These are phyloP conservation scores for Phytophthora citrophthora DNA, from an alignment of 352 stramenopile species.

Conservation along the genomic window DNA sequence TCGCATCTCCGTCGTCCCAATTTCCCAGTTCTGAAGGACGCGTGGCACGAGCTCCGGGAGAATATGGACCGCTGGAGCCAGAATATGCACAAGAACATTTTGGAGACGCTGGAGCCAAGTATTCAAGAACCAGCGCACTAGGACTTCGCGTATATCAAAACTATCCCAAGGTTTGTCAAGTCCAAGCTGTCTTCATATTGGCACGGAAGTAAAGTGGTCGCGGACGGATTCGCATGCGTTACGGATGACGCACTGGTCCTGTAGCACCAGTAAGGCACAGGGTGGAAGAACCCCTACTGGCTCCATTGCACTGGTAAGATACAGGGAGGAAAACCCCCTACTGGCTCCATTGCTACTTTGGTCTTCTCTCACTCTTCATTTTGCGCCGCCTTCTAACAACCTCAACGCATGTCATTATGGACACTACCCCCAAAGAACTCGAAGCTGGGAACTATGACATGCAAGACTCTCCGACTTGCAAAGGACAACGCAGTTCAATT, in stretches of 20 bases:
- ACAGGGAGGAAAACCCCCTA: too few relatives aligned
- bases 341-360: slow-evolving; percentile 22
- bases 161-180: background rate
- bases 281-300: slow-evolving; percentile 25
- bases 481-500: slow-evolving; percentile 19
- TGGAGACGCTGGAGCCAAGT: too few relatives aligned
- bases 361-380: background rate
- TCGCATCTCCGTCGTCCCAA: too few relatives aligned
- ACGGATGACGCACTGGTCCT: slow-evolving; percentile 8
- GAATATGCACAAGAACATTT: too few relatives aligned
- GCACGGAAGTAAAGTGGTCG: background rate
- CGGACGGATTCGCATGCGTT: slow-evolving; percentile 1
- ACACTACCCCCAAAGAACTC: slow-evolving; percentile 23
- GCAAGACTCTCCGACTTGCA: slow-evolving; percentile 18
- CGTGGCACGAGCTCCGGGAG: too few relatives aligned
- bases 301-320: too few relatives aligned
- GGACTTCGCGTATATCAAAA: too few relatives aligned
- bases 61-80: too few relatives aligned
- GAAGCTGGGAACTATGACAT: slow-evolving; percentile 26
- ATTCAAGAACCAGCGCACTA: too few relatives aligned
- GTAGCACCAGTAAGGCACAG: background rate
- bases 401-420: slow-evolving; percentile 1
- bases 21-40: too few relatives aligned
- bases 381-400: too few relatives aligned
- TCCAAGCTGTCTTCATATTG: background rate